Evolutionary conservation across 169 alveolate genomes (phyloP), one percentile per base, ranked within the genome.

Genomic region (Plasmodium sp.): DNA sequence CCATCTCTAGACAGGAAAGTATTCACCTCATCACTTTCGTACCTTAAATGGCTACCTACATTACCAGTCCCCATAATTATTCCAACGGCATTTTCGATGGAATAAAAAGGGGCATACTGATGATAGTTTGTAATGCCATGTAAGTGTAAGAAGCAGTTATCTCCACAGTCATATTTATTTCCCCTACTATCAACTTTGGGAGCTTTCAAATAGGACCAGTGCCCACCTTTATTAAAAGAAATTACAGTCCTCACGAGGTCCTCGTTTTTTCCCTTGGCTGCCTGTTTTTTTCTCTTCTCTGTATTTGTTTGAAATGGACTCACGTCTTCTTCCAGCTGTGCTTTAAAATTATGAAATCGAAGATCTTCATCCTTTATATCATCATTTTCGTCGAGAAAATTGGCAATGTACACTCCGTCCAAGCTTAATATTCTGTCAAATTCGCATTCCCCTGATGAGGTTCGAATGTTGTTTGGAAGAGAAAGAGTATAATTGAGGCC

Each of bases 1-100:
- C 99, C 99, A 94, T 99, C 99, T 75, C 99, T 96, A 45, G 99
- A 97, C 73, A 99, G 93, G 96, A 98, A 99, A 41, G 99, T 99
- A 96, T 98, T 98, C 1, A 98, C 98, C 93, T 98, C 98, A 39
- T 97, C 98, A 36, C 96, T 95, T 39, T 96, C 97, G 71, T 96
- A 95, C 33, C 97, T 93, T n/a, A 98, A 96, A 67, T 97, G 97
- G 54, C 96, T 94, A 6, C 99, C 99, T 58, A 98, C 98, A 88
- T 98, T 99, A 45, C 99, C 99, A 16, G 99, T 98, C 31, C 99
- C 99, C 96, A 99, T 97, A 51, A 99, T 98, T 31, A 99, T 94
- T 27, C 99, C 99, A 22, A 98, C 97, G n/a, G 99, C 99, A 84
- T 98, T 98, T 82, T 98, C 99, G 33, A 98, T 96, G 27, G 99